Conservation (phyloP, 108 stramenopile genomes). For the Fragilariopsis cylindrus region DNA sequence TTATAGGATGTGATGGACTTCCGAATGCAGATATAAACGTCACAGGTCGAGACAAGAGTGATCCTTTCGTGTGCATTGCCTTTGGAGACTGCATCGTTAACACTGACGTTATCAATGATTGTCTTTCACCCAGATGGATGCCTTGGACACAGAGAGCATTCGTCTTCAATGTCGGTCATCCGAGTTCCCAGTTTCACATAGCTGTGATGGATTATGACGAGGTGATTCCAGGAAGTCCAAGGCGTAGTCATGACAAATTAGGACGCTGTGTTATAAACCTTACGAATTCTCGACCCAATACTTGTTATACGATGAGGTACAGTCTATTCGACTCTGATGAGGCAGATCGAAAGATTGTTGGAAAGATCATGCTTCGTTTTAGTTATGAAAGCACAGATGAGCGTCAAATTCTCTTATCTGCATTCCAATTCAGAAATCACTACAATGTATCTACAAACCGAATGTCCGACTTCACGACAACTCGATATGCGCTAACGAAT, state of each 20-base stretch:
- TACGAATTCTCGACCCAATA: slow-evolving; percentile 26
- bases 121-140: slow-evolving; percentile 68
- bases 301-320: slow-evolving; percentile 15
- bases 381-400: slow-evolving; percentile 18
- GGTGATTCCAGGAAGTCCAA: slow-evolving; percentile 6
- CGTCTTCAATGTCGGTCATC: slow-evolving; percentile 55
- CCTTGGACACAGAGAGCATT: slow-evolving; percentile 80
- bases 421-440: neutral
- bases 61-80: slow-evolving; percentile 60
- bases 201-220: slow-evolving; percentile 20
- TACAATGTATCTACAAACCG: slow-evolving; percentile 12
- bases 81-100: slow-evolving; percentile 70
- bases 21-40: slow-evolving; percentile 49
- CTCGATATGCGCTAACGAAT: slow-evolving; percentile 16
- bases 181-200: slow-evolving; percentile 4
- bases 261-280: slow-evolving; percentile 27
- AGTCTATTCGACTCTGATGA: slow-evolving; percentile 6
- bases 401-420: slow-evolving; percentile 12
- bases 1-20: slow-evolving; percentile 65
- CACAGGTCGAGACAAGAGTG: slow-evolving; percentile 63
- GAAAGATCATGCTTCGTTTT: slow-evolving; percentile 24
- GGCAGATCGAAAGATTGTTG: neutral
- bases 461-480: slow-evolving; percentile 6
- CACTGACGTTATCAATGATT: slow-evolving; percentile 76
- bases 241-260: slow-evolving; percentile 15